These are phyloP conservation scores for Rosa chinensis DNA, from an alignment of 306 rosid genomes.

Conservation along the genomic window DNA sequence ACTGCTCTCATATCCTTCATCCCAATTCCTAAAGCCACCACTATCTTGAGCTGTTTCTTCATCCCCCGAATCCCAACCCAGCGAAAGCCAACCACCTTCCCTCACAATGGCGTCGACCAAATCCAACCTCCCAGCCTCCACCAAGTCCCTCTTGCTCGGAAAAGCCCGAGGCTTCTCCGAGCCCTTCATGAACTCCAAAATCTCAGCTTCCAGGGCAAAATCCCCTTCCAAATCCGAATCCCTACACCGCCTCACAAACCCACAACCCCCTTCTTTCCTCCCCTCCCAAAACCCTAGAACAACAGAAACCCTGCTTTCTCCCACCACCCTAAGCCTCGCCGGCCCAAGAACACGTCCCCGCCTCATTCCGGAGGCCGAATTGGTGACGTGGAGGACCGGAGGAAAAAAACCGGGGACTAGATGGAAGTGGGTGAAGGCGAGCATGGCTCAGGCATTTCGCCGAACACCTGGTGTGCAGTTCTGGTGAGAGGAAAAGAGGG, in stretches of 20 bases:
- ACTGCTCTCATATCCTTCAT: constrained; percentile 3
- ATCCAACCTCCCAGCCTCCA: constrained; percentile 77
- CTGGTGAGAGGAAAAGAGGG: constrained; percentile 8
- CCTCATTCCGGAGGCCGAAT: constrained; percentile 13
- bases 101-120: constrained; percentile 63
- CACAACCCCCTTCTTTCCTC: constrained; percentile 7
- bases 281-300: constrained; percentile 16
- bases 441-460: constrained; percentile 97
- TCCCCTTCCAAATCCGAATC: constrained; percentile 49
- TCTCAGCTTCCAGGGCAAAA: constrained; percentile 57
- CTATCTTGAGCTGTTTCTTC: constrained; percentile 15
- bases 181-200: constrained; percentile 81
- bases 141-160: constrained; percentile 67
- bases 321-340: constrained; percentile 14
- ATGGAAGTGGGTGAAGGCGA: constrained; percentile 31
- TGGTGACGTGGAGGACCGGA: constrained; percentile 12
- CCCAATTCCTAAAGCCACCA: not conserved
- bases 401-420: constrained; percentile 16
- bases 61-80: constrained; percentile 71
- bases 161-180: constrained; percentile 61
- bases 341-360: constrained; percentile 3
- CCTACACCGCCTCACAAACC: constrained; percentile 53
- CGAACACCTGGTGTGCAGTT: constrained; percentile 43
- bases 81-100: constrained; percentile 87
- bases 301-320: not conserved